These are phyloP conservation scores for Erysimum pusillum DNA, from an alignment of 441 rosid genomes.

Conservation along the genomic window DNA sequence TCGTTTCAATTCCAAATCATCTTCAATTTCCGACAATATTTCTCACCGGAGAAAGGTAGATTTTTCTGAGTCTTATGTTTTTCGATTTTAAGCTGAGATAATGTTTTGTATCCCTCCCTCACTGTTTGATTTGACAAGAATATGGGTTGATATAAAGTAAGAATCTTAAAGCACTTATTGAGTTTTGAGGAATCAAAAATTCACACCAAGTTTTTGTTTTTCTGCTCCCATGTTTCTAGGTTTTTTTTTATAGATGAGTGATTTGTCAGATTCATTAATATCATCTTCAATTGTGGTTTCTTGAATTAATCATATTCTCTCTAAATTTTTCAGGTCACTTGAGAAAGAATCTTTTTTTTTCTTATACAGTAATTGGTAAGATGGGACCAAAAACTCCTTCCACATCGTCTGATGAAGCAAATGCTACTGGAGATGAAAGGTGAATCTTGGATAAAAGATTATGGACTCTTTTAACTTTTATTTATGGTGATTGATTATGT, in stretches of 20 bases:
- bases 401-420: conserved; percentile 52
- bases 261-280: conserved; percentile 4
- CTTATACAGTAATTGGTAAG: conserved; percentile 1
- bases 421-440: conserved; percentile 46
- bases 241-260: background rate
- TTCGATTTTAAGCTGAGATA: conserved; percentile 7
- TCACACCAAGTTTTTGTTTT: background rate
- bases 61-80: background rate
- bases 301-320: background rate
- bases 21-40: background rate
- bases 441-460: background rate
- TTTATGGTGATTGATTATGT: conserved; percentile 8
- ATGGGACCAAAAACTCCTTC: conserved; percentile 68
- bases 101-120: background rate
- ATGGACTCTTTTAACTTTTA: background rate
- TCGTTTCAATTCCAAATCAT: conserved; percentile 28
- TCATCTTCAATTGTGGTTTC: background rate
- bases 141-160: conserved; percentile 1
- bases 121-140: conserved; percentile 33
- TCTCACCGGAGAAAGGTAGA: conserved; percentile 20
- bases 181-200: conserved; percentile 32
- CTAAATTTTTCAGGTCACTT: conserved; percentile 1
- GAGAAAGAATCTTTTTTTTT: conserved; percentile 6
- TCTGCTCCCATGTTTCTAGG: conserved; percentile 8
- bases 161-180: conserved; percentile 19